Evolutionary conservation across 768 basidiomycete genomes (phyloP), one percentile per base, ranked within the genome.

Genomic region (Russula sp.): DNA sequence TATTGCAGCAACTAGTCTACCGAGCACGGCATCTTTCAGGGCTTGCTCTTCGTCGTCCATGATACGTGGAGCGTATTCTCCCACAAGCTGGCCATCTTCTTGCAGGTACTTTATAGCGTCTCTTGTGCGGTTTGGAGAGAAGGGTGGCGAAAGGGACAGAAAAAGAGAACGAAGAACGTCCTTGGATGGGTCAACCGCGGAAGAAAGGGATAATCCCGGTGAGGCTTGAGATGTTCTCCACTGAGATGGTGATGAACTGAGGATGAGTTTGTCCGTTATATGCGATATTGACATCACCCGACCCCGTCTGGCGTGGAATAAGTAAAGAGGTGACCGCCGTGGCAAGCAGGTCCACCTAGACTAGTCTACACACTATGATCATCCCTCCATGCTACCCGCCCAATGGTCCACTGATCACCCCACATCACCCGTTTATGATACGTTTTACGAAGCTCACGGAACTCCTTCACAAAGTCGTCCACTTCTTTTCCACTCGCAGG

Each of bases 391-490:
- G 82, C 80, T 8, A 98, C 93, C 69, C 92, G 87, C 2, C 91
- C 92, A 38, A 83, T 81, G 1, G 85, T 79, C 93, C 95, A 98
- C 69, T 88, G 80, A 72, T 94, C 90, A 20, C 86, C 84, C 90
- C 92, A 97, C 73, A 96, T 87, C 2, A 86, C 87, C 20, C 95
- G 81, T 75, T 96, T 97, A 74, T 98, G 95, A 75, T 94, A 98
- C n/a, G 82, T 80, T 76, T 92, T 95, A 68, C 96, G 78, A 46
- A 86, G 73, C 57, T 94, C 92, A 71, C 88, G 92, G 77, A 95
- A 97, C 69, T 92, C 86, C 70, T 80, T 86, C 58, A 97, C 84
- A 68, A 98, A 98, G 50, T 88, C 85, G 64, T 97, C 94, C 26
- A 94, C 82, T 38, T 90, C 90, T 68, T 79, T 79, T 46, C 73